Evolutionary conservation across 192 early-diverging fungal species (phyloP).

Genomic region (Pecoramyces ruminantium): DNA sequence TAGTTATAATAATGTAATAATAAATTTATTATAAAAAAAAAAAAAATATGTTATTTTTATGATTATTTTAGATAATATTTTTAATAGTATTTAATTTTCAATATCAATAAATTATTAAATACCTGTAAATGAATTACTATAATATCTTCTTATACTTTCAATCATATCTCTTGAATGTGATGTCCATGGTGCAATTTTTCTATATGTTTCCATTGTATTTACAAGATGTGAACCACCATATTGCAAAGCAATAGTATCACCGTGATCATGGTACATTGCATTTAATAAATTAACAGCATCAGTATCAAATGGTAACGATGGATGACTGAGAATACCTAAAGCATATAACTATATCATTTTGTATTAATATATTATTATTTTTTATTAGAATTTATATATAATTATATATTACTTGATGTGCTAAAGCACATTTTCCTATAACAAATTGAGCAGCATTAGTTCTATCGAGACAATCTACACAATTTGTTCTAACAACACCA

Average conservation of each 20-base stretch:
- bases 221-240: slow-evolving; percentile 97
- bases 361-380: too few species aligned
- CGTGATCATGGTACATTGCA: slow-evolving; percentile 94
- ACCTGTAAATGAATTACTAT: slow-evolving; percentile 85
- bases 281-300: slow-evolving; percentile 86
- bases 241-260: slow-evolving; percentile 82
- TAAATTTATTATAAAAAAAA: too few species aligned
- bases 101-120: slow-evolving; percentile 54
- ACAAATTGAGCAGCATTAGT: slow-evolving; percentile 96
- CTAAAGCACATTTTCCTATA: slow-evolving; percentile 84
- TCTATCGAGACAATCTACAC: slow-evolving; percentile 94
- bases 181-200: slow-evolving; percentile 84
- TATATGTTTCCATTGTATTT: slow-evolving; percentile 95
- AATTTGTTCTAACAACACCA: slow-evolving; percentile 87
- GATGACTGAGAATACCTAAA: slow-evolving; percentile 62
- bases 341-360: slow-evolving; percentile 61
- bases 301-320: slow-evolving; percentile 72
- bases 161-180: slow-evolving; percentile 92
- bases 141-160: slow-evolving; percentile 78
- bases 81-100: neutral
- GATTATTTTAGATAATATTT: neutral
- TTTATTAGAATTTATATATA: too few species aligned
- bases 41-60: neutral
- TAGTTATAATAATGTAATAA: too few species aligned
- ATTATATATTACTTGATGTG: slow-evolving; percentile 40